Conservation (phyloP, 495 filamentous ascomycete species). For the Pyrenula aspistea region DNA sequence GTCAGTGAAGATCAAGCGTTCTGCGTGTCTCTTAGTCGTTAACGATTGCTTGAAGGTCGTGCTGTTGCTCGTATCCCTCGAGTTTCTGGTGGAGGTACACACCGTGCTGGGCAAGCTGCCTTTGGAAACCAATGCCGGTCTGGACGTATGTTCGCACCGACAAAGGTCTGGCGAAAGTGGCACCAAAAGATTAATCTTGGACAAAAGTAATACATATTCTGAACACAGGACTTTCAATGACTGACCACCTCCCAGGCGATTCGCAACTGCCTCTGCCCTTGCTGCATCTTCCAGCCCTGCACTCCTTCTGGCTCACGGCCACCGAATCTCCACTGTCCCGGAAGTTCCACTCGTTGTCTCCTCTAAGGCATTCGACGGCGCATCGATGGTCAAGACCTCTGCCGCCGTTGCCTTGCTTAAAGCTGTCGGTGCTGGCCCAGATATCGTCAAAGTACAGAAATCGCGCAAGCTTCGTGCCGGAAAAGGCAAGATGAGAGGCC, state of each 20-base stretch:
- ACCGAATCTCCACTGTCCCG: constrained; percentile 81
- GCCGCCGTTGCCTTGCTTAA: constrained; percentile 76
- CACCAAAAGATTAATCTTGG: constrained; percentile 98
- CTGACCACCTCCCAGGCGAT: constrained; percentile 49
- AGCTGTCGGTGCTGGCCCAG: constrained; percentile 77
- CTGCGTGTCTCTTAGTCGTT: constrained; percentile 2
- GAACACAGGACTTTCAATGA: neutral
- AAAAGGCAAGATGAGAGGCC: constrained; percentile 93
- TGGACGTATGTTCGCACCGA: constrained; percentile 99
- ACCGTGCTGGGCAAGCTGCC: constrained; percentile 98
- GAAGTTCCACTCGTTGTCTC: constrained; percentile 96
- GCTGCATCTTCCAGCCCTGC: constrained; percentile 90
- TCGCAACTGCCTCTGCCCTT: constrained; percentile 91
- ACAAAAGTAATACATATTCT: constrained; percentile 59
- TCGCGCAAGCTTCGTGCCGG: constrained; percentile 92
- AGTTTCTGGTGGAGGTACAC: constrained; percentile 99
- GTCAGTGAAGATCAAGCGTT: constrained; percentile 37
- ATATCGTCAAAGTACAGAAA: constrained; percentile 85
- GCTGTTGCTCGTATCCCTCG: constrained; percentile 99
- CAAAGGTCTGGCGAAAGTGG: constrained; percentile 99
- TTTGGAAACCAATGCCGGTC: constrained; percentile 99
- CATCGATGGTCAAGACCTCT: constrained; percentile 75
- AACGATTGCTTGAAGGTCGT: constrained; percentile 50
- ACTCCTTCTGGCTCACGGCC: constrained; percentile 90
- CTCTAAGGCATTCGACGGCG: constrained; percentile 69